phyloP scores from a whole-genome alignment of 805 yeast species.

The Tetrapisispora arboricola region DNA sequence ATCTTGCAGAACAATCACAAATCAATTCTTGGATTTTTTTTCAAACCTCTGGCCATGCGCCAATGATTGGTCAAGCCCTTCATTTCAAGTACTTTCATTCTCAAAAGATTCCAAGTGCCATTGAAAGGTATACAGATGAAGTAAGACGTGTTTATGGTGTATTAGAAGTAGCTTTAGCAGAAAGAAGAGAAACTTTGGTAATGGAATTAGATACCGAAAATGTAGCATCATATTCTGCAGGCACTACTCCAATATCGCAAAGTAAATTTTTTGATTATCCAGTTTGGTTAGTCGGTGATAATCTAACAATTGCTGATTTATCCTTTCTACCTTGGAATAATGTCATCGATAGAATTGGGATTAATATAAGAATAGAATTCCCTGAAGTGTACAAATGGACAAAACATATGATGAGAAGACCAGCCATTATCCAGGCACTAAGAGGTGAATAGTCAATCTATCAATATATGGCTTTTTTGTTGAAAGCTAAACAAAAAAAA shows the following conservation, averaged over 20 bases:
- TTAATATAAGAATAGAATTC: slow-evolving; percentile 74
- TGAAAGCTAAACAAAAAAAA: background rate
- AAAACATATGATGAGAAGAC: slow-evolving; percentile 88
- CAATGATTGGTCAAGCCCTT: slow-evolving; percentile 96
- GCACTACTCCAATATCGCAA: slow-evolving; percentile 78
- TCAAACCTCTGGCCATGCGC: slow-evolving; percentile 95
- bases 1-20: slow-evolving; percentile 69
- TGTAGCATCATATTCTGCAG: slow-evolving; percentile 78
- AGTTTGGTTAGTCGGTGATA: slow-evolving; percentile 89
- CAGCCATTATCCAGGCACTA: slow-evolving; percentile 79
- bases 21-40: slow-evolving; percentile 85
- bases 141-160: slow-evolving; percentile 91
- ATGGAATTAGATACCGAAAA: slow-evolving; percentile 84
- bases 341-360: slow-evolving; percentile 87
- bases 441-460: slow-evolving; percentile 46
- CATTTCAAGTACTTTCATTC: slow-evolving; percentile 90
- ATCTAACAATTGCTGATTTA: slow-evolving; percentile 76
- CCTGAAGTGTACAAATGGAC: slow-evolving; percentile 98
- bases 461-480: no score
- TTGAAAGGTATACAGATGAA: slow-evolving; percentile 84
- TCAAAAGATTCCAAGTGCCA: slow-evolving; percentile 75
- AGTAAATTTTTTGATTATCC: slow-evolving; percentile 85
- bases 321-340: slow-evolving; percentile 96
- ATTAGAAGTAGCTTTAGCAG: slow-evolving; percentile 89
- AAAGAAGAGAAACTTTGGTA: slow-evolving; percentile 77